phyloP scores from a whole-genome alignment of 1,284 basidiomycete species.

The Pseudozyma sp. region DNA sequence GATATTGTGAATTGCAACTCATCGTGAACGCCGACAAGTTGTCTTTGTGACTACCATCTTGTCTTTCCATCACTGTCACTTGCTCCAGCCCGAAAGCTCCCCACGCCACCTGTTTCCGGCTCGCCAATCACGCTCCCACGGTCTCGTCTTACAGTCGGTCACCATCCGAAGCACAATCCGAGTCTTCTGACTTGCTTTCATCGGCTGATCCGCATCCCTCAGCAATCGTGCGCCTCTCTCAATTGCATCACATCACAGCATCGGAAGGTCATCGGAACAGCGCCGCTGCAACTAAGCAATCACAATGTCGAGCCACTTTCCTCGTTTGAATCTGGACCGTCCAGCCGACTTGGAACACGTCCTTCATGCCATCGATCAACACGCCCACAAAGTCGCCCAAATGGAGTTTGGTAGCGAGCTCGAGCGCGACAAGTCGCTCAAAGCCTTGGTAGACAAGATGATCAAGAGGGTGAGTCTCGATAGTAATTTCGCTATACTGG shows the following conservation, averaged over 20 bases:
- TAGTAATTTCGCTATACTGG: background rate
- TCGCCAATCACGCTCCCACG: background rate
- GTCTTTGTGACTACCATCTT: conserved; percentile 13
- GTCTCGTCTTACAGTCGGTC: background rate
- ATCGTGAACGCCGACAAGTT: conserved; percentile 15
- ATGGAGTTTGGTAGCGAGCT: conserved; percentile 51
- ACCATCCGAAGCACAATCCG: background rate
- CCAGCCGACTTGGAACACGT: conserved; percentile 46
- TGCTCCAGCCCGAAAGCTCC: background rate
- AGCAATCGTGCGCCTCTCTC: background rate
- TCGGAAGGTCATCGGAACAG: background rate
- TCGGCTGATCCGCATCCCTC: background rate
- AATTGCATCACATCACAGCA: background rate
- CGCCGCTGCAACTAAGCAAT: background rate
- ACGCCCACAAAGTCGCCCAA: conserved; percentile 44
- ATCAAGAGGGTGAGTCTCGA: conserved; percentile 26
- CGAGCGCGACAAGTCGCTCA: conserved; percentile 38
- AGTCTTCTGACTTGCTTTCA: background rate
- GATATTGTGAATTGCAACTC: conserved; percentile 6
- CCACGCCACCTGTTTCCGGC: too few species aligned
- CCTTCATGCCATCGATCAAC: conserved; percentile 23
- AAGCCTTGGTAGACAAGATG: conserved; percentile 33
- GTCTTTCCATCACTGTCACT: background rate
- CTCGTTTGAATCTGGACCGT: conserved; percentile 34
- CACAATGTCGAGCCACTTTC: conserved; percentile 46